Evolutionary conservation across 176 grass and related monocot species (phyloP).

Genomic region (Rhynchospora breviuscula): DNA sequence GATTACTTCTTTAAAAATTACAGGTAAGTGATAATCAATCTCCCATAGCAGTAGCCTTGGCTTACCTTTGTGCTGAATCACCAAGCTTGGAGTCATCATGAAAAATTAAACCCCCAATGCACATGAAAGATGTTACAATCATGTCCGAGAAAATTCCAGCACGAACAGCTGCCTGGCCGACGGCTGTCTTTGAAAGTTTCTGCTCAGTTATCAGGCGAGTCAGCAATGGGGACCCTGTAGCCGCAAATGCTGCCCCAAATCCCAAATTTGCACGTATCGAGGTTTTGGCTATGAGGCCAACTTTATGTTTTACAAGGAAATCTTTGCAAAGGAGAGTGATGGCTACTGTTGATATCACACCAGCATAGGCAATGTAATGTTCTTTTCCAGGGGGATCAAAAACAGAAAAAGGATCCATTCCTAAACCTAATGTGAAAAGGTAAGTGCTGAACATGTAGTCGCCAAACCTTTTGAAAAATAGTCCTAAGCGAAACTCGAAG

Average conservation of each 20-base stretch:
- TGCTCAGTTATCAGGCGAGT: conserved; percentile 71
- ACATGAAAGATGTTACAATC: conserved; percentile 49
- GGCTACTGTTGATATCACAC: conserved; percentile 40
- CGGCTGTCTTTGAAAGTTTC: conserved; percentile 65
- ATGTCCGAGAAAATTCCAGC: conserved; percentile 59
- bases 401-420: conserved; percentile 60
- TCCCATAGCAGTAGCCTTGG: neutral
- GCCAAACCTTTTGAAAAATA: conserved; percentile 51
- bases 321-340: conserved; percentile 41
- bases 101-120: conserved; percentile 45
- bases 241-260: conserved; percentile 36
- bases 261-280: conserved; percentile 43
- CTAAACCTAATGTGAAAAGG: conserved; percentile 67
- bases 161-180: conserved; percentile 49
- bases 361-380: conserved; percentile 48
- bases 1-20: neutral
- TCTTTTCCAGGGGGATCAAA: conserved; percentile 40
- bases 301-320: conserved; percentile 24
- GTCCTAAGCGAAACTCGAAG: conserved; percentile 28
- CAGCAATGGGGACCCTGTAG: conserved; percentile 53
- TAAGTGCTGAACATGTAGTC: conserved; percentile 45
- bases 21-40: neutral
- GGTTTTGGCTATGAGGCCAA: conserved; percentile 31
- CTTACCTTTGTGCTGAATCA: neutral
- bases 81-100: conserved; percentile 29